Evolutionary conservation across 306 rosid species (phyloP).

Genomic region (Gastrolobium villosum): DNA sequence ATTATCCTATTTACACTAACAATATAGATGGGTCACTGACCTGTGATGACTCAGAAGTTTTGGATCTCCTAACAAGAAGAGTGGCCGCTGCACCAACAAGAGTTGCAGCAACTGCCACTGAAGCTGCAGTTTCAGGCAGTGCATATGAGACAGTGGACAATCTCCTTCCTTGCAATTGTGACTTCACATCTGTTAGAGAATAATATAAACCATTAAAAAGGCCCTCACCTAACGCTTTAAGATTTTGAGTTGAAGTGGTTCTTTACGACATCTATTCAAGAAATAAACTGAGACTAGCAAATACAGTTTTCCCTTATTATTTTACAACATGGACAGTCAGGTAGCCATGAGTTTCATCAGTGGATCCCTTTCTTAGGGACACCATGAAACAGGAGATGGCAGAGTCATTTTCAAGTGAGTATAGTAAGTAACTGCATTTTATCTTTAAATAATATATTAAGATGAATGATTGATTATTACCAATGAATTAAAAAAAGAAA

Average conservation of each 20-base stretch:
- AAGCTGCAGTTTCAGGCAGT: constrained; percentile 89
- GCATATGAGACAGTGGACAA: constrained; percentile 56
- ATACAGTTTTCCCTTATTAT: constrained; percentile 33
- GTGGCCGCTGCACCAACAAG: constrained; percentile 88
- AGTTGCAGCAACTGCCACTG: constrained; percentile 83
- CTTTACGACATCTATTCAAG: constrained; percentile 32
- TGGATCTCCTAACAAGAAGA: constrained; percentile 73
- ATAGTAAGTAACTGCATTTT: background rate
- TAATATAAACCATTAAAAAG: no score
- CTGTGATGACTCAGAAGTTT: constrained; percentile 64
- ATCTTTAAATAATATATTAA: background rate
- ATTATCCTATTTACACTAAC: background rate
- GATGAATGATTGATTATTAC: constrained; percentile 8
- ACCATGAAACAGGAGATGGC: background rate
- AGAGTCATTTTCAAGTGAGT: constrained; percentile 9
- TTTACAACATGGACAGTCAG: constrained; percentile 40
- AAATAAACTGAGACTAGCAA: constrained; percentile 31
- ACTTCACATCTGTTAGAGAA: constrained; percentile 56
- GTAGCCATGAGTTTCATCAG: constrained; percentile 30
- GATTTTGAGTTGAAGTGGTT: no score
- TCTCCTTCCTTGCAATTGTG: constrained; percentile 68
- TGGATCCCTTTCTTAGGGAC: constrained; percentile 10
- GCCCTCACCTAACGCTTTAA: no score
- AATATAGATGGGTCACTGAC: constrained; percentile 48
- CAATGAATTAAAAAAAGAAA: background rate